Evolutionary conservation across 2,329 filamentous ascomycete species (phyloP).

Genomic region (Colletotrichum theobromicola): DNA sequence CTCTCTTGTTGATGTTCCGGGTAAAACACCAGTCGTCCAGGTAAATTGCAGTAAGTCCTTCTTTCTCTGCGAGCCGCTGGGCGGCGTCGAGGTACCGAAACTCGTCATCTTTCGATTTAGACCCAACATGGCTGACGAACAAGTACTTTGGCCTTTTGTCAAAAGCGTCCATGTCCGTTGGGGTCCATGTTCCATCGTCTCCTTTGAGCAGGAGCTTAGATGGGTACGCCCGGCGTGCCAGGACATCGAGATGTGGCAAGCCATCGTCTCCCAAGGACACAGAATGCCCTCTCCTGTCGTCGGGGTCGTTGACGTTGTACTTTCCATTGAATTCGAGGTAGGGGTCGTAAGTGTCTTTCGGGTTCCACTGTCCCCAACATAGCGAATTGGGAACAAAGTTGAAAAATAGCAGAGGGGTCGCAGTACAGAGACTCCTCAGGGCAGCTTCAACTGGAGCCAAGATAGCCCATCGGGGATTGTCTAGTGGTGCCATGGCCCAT

Average conservation of each 20-base stretch:
- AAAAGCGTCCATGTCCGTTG: neutral
- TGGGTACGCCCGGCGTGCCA: neutral
- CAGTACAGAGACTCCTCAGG: neutral
- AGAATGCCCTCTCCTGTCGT: neutral
- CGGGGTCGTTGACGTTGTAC: neutral
- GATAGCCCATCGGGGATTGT: neutral
- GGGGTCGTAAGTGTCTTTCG: neutral
- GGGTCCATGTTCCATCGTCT: neutral
- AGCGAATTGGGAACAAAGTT: neutral
- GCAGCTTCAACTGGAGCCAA: neutral
- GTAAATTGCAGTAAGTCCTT: neutral
- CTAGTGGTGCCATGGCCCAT: neutral
- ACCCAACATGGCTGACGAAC: neutral
- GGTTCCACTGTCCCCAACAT: neutral
- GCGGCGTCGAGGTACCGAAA: neutral
- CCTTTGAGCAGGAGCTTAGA: neutral
- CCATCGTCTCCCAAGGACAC: fast-evolving
- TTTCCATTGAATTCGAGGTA: neutral
- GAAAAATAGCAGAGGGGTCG: neutral
- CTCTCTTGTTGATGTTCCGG: neutral
- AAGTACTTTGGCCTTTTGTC: neutral
- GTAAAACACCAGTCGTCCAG: neutral
- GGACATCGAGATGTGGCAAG: neutral
- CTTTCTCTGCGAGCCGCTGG: neutral
- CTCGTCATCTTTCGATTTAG: neutral